These are phyloP conservation scores for Cercospora sp. DNA, from an alignment of 2,329 filamentous ascomycete genomes.

Conservation along the genomic window DNA sequence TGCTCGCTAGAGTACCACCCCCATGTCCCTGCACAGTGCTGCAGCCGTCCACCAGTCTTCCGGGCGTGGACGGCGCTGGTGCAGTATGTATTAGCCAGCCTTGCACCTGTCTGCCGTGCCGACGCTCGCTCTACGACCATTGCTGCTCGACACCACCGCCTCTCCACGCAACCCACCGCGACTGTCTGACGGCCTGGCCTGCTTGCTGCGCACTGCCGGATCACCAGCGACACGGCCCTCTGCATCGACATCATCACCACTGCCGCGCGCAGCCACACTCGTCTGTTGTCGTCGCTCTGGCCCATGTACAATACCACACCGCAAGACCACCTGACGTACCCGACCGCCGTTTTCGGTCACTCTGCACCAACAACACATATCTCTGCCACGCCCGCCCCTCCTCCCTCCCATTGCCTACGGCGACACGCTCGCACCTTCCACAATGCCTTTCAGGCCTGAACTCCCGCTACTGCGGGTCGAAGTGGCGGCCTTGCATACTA, in stretches of 20 bases:
- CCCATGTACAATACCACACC: slow-evolving; percentile 13
- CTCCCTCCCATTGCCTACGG: slow-evolving; percentile 6
- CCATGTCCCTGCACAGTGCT: not conserved
- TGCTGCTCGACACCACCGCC: slow-evolving; percentile 5
- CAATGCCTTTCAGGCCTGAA: slow-evolving; percentile 81
- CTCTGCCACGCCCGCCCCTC: slow-evolving; percentile 10
- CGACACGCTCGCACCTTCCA: slow-evolving; percentile 31
- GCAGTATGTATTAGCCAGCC: not conserved
- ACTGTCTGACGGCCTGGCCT: not conserved
- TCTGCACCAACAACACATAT: slow-evolving; percentile 17
- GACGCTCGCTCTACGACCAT: slow-evolving; percentile 10
- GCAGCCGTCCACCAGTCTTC: not conserved
- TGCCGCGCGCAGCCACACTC: slow-evolving; percentile 2
- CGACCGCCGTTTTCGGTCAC: slow-evolving; percentile 16
- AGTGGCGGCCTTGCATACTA: slow-evolving; percentile 86
- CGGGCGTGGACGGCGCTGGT: not conserved
- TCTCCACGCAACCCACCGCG: not conserved
- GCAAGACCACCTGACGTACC: slow-evolving; percentile 16
- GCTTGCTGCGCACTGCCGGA: not conserved
- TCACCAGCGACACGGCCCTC: not conserved
- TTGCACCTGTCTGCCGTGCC: not conserved
- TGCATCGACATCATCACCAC: not conserved
- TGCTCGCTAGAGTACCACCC: not conserved
- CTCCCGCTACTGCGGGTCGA: slow-evolving; percentile 89
- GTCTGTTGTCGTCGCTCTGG: not conserved